A percentile compares a stretch with the other conserved stretches of the same genome.
Conservation (phyloP, 768 basidiomycete genomes). For the Pulveroboletus sp. region DNA sequence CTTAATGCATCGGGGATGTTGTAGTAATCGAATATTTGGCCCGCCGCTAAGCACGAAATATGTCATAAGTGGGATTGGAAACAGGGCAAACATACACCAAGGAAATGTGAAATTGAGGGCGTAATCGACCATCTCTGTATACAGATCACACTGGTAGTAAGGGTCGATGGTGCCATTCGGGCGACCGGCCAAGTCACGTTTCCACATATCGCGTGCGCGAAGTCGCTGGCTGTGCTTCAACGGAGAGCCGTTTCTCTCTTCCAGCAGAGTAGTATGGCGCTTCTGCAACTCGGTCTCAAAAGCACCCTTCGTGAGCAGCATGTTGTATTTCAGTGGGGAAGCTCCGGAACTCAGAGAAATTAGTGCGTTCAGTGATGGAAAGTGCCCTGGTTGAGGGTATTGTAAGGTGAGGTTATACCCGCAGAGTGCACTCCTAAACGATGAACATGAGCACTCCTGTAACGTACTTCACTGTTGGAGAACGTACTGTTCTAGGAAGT, state of each 20-base stretch:
- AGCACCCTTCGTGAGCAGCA: conserved; percentile 4
- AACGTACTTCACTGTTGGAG: neutral
- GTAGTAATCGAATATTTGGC: conserved; percentile 41
- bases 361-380: conserved; percentile 35
- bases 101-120: conserved; percentile 68
- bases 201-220: conserved; percentile 28
- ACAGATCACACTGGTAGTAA: conserved; percentile 58
- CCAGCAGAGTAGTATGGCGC: conserved; percentile 6
- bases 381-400: conserved; percentile 56
- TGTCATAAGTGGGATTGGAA: neutral
- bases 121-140: conserved; percentile 63
- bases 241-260: conserved; percentile 12
- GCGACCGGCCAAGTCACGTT: conserved; percentile 47
- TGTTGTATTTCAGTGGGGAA: neutral
- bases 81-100: conserved; percentile 36
- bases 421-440: conserved; percentile 53
- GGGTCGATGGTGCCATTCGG: conserved; percentile 57
- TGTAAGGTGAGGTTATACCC: conserved; percentile 62
- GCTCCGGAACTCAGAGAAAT: accelerated
- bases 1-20: conserved; percentile 41
- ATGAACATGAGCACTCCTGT: neutral
- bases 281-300: conserved; percentile 20
- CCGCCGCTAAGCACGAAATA: conserved; percentile 8
- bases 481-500: conserved; percentile 63
- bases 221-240: conserved; percentile 21